Evolutionary conservation across 441 rosid genomes (phyloP), one percentile per base, ranked within the genome.

Genomic region (Manihot esculenta): DNA sequence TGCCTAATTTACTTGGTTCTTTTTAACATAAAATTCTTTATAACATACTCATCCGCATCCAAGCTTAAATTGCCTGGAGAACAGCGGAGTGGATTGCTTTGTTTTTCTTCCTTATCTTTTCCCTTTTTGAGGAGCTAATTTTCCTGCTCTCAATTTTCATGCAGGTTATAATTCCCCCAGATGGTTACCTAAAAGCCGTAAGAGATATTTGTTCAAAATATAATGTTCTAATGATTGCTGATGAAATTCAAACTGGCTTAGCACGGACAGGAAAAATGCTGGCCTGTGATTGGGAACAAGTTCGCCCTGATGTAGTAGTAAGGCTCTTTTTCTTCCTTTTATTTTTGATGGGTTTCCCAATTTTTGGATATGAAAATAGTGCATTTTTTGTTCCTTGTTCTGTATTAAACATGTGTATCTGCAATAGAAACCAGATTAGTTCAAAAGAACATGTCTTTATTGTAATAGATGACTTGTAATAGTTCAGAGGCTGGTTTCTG

Each of bases 221-320:
- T 72, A 90, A 92, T 64, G 70, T 94, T 71, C 80, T 94, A 76
- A 94, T 92, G 99, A 90, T 94, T 62, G 98, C 97, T 45, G 98
- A 92, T 77, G 99, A 94, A 78, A 89, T 94, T 72, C 98, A 94
- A 82, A 87, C 93, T 79, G 99, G 99, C 73, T 81, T 94, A 76
- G 99, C 92, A 0, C 84, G 98, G 74, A 77, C 94, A 0, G 98
- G 99, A 62, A 90, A 80, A 79, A 82, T 92, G 96, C 76, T 92
- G 84, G 98, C 99, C 64, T 94, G 96, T 77, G 93, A 92, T 35
- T 94, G 99, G 99, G 97, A 92, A 81, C 84, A 85, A 51, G 86
- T 90, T 77, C 94, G 83, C 33, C 97, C 99, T 10, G 96, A 94
- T 74, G 76, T 92, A 58, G 97, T 94, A 76, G 99, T 92, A 84